These are phyloP conservation scores for Drechslera avenae DNA, from an alignment of 2,329 filamentous ascomycete species.

Conservation along the genomic window DNA sequence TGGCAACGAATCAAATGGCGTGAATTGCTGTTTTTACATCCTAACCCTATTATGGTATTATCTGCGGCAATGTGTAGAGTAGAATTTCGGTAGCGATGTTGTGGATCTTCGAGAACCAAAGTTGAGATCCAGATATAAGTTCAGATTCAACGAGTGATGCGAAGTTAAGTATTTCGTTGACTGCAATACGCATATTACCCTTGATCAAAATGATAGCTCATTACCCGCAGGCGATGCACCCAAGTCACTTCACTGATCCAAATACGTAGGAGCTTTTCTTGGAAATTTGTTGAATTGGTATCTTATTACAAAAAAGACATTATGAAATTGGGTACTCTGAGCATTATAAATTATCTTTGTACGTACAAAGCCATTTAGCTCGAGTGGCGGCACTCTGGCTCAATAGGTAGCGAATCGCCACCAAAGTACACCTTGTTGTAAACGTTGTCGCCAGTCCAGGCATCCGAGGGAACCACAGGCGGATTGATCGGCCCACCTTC, in stretches of 20 bases:
- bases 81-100: too few species aligned
- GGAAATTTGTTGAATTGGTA: not conserved
- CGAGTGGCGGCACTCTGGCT: constrained; percentile 16
- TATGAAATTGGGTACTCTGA: not conserved
- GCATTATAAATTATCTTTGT: not conserved
- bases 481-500: constrained; percentile 38
- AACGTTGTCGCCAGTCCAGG: constrained; percentile 43
- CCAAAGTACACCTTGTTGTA: constrained; percentile 45
- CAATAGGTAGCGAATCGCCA: constrained; percentile 24
- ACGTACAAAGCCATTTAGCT: not conserved
- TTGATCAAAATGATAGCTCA: not conserved
- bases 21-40: too few species aligned
- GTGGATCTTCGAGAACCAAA: too few species aligned
- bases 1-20: too few species aligned
- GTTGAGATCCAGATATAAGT: too few species aligned
- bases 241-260: too few species aligned
- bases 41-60: too few species aligned
- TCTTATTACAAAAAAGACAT: not conserved
- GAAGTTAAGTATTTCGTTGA: too few species aligned
- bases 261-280: not conserved
- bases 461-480: constrained; percentile 25
- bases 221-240: too few species aligned
- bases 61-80: too few species aligned
- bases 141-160: too few species aligned
- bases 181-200: not conserved